Conservation (phyloP, 306 rosid species). For the Phaseolus lunatus region DNA sequence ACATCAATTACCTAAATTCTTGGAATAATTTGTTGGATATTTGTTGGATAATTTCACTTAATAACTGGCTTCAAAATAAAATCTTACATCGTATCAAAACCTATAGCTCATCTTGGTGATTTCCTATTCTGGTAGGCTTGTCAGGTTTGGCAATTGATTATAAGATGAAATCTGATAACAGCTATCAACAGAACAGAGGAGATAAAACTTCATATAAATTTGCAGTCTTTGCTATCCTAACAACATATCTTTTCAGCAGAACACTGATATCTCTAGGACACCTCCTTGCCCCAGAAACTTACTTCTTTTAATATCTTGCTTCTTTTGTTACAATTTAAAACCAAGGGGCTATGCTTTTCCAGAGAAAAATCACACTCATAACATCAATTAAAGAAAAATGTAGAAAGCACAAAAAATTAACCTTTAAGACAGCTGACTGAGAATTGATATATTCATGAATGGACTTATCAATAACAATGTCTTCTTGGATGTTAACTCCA, state of each 20-base stretch:
- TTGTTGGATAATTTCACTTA: too few relatives aligned
- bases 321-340: constrained; percentile 9
- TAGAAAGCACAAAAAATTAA: constrained; percentile 39
- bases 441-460: constrained; percentile 86
- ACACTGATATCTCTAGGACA: constrained; percentile 8
- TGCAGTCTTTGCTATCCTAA: background rate
- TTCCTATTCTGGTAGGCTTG: too few relatives aligned
- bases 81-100: too few relatives aligned
- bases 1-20: too few relatives aligned
- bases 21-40: too few relatives aligned
- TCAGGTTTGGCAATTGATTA: too few relatives aligned
- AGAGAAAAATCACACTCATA: constrained; percentile 23
- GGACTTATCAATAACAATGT: constrained; percentile 79
- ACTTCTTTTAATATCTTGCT: constrained; percentile 15
- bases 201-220: background rate
- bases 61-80: too few relatives aligned
- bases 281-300: constrained; percentile 6
- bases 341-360: constrained; percentile 20
- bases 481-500: constrained; percentile 84
- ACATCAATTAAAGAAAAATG: constrained; percentile 13
- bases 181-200: constrained; percentile 4
- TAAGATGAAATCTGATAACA: too few relatives aligned
- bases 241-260: constrained; percentile 29
- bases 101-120: too few relatives aligned
- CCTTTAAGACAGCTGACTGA: constrained; percentile 90